Evolutionary conservation across 345 rosid species (phyloP).

Genomic region (Rhodomyrtus tomentosa): DNA sequence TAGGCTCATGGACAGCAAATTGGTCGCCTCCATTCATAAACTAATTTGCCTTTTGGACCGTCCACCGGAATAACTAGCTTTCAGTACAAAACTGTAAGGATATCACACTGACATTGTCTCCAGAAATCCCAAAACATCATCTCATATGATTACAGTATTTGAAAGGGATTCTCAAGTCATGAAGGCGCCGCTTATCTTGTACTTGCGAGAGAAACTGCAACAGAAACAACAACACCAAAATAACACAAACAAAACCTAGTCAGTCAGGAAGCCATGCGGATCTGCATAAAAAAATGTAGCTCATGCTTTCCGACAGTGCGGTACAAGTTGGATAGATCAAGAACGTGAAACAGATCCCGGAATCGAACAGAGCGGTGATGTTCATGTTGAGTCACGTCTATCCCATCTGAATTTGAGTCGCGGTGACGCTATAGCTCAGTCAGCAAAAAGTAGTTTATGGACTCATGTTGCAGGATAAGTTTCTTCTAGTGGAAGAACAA

Average conservation of each 20-base stretch:
- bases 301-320: constrained; percentile 43
- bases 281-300: constrained; percentile 4
- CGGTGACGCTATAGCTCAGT: constrained; percentile 57
- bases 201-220: constrained; percentile 69
- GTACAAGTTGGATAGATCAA: constrained; percentile 50
- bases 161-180: constrained; percentile 67
- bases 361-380: constrained; percentile 63
- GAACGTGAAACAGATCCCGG: constrained; percentile 83
- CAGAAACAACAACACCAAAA: constrained; percentile 2
- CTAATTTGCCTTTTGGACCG: constrained; percentile 60
- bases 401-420: constrained; percentile 58
- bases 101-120: neutral
- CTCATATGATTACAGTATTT: constrained; percentile 79
- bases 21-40: constrained; percentile 60
- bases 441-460: constrained; percentile 24
- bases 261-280: neutral
- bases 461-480: neutral
- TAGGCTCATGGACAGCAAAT: constrained; percentile 56
- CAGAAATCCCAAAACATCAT: constrained; percentile 9
- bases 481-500: neutral
- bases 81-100: neutral
- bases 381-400: constrained; percentile 34
- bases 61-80: neutral
- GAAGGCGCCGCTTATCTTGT: constrained; percentile 41
- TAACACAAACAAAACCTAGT: neutral